Percentiles rank a stretch among this genome's conserved stretches.
These are phyloP conservation scores for Mucuna pruriens DNA, from an alignment of 306 rosid species.

Conservation along the genomic window DNA sequence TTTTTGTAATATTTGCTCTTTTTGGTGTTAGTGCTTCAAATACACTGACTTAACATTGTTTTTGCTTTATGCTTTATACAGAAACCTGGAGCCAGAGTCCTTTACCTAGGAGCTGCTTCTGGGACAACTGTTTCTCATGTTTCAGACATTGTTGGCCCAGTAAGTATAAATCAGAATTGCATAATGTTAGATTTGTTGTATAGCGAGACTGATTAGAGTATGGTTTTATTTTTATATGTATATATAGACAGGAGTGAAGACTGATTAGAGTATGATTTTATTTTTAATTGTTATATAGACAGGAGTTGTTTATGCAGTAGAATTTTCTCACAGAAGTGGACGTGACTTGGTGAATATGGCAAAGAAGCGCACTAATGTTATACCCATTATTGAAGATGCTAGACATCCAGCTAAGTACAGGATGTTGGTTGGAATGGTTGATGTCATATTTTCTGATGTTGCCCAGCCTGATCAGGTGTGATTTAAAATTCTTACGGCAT, in stretches of 20 bases:
- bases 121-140: slow-evolving; percentile 97
- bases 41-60: not conserved
- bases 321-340: slow-evolving; percentile 95
- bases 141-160: slow-evolving; percentile 96
- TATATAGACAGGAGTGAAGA: slow-evolving; percentile 69
- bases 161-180: slow-evolving; percentile 38
- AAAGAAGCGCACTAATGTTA: slow-evolving; percentile 84
- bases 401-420: slow-evolving; percentile 94
- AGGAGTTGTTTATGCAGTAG: slow-evolving; percentile 94
- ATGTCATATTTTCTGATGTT: slow-evolving; percentile 96
- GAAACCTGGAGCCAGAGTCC: slow-evolving; percentile 86
- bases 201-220: not conserved
- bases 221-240: not conserved
- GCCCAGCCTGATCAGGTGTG: slow-evolving; percentile 99
- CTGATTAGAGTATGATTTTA: not conserved
- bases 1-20: not conserved
- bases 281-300: slow-evolving; percentile 51
- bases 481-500: not conserved
- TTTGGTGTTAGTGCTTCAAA: not conserved
- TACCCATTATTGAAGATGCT: slow-evolving; percentile 96
- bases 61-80: slow-evolving; percentile 24
- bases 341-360: slow-evolving; percentile 98
- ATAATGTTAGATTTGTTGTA: not conserved
- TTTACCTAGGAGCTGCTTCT: slow-evolving; percentile 96
- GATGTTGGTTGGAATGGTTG: slow-evolving; percentile 98